Base-by-base conservation (phyloP, 371 early-diverging fungal species). In the Mycotypha africana region DNA sequence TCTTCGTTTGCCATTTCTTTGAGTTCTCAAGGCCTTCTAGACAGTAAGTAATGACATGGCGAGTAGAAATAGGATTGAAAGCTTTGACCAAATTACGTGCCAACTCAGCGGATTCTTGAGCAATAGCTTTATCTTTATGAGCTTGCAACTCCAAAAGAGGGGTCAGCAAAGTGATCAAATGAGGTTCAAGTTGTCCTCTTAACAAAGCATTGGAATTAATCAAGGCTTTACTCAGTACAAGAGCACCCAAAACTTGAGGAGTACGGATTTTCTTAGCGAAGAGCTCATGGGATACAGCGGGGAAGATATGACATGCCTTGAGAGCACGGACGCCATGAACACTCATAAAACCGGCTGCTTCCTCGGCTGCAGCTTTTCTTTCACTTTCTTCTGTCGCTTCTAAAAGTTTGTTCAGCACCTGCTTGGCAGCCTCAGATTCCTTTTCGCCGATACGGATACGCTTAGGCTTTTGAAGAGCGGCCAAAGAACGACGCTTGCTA, bases 1-100 rank as follows among this genome's bases (percentile, higher is more conserved):
- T 73, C 65, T 83, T 81, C 39, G 85, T 80, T 56, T 84, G 89
- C 89, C 89, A 89, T 56, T 87, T 87, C 47, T 78, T 81, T 40
- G 80, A 75, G 60, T 82, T 76, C 28, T 58, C 68, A 43, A 82
- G 73, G 47, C 67, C 73, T 23, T 81, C 80, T 41, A 73, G 69
- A 44, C 84, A 64, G 21, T 67, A 53, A 14, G 84, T 82, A 7
- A 85, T 52, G n/a, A 85, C 48, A 37, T 68, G 53, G 22, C 54
- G 63, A 14, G 78, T 68, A 14, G 83, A 70, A 39, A 78, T 69
- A 14, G 82, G 71, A 12, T 78, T 78, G 47, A 79, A 60, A 15
- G 67, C 63, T 31, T 60, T 67, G 56, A 74, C 61, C 17, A 88
- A 51, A 21, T 69, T 70, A 28, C 66, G 70, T 37, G 76, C 73